These are phyloP conservation scores for Cutaneotrichosporon cyanovorans DNA, from an alignment of 1,284 basidiomycete species.

Conservation along the genomic window DNA sequence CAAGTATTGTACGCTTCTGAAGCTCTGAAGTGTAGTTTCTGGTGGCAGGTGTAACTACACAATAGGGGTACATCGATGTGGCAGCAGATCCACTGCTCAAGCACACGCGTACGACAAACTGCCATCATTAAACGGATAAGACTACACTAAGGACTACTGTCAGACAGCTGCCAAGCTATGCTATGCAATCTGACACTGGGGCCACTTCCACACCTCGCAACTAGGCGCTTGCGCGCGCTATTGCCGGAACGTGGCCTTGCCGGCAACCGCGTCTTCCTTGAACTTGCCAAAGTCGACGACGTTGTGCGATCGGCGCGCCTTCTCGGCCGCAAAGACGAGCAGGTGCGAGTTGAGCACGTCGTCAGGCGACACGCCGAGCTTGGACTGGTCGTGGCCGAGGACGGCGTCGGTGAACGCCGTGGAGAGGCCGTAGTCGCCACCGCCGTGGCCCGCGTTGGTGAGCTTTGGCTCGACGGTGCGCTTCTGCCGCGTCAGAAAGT, in stretches of 20 bases:
- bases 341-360: slow-evolving; percentile 70
- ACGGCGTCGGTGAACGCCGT: slow-evolving; percentile 66
- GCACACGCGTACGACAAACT: too few species aligned
- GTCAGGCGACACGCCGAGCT: slow-evolving; percentile 56
- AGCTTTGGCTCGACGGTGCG: slow-evolving; percentile 51
- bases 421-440: slow-evolving; percentile 68
- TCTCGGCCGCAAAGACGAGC: slow-evolving; percentile 75
- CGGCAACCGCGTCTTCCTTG: slow-evolving; percentile 16
- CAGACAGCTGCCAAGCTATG: too few species aligned
- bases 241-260: not conserved
- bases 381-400: slow-evolving; percentile 50
- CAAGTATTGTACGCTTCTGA: too few species aligned
- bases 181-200: too few species aligned
- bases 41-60: too few species aligned
- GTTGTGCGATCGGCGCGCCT: slow-evolving; percentile 57
- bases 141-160: not conserved
- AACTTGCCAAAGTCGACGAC: slow-evolving; percentile 54
- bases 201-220: too few species aligned
- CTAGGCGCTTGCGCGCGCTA: too few species aligned
- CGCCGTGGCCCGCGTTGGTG: slow-evolving; percentile 64
- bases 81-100: too few species aligned
- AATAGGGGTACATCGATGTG: too few species aligned
- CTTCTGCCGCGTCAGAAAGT: slow-evolving; percentile 57
- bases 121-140: too few species aligned
- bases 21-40: too few species aligned